Evolutionary conservation across 2,329 filamentous ascomycete genomes (phyloP).

Genomic region (Penicillium expansum): DNA sequence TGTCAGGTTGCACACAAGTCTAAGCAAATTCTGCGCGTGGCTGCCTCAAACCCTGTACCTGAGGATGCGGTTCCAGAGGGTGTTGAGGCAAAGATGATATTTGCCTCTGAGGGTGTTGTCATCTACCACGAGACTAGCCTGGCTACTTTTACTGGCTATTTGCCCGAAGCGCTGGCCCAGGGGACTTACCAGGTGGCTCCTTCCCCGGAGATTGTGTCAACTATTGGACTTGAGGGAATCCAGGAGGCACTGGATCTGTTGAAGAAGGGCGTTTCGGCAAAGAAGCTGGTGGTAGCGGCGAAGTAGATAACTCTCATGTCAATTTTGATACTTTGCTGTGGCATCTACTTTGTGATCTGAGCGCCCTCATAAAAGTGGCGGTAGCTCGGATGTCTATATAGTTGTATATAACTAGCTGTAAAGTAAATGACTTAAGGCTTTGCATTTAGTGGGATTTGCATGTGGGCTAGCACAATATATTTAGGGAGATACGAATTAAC

Average conservation of each 20-base stretch:
- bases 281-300: too few species aligned
- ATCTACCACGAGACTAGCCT: background rate
- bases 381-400: background rate
- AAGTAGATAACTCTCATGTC: background rate
- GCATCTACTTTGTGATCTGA: too few species aligned
- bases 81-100: background rate
- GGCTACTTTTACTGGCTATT: background rate
- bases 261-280: too few species aligned
- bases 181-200: too few species aligned
- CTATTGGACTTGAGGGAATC: too few species aligned
- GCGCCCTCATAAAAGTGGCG: background rate
- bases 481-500: too few species aligned
- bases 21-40: too few species aligned
- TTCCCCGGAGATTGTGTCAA: too few species aligned
- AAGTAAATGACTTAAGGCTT: background rate
- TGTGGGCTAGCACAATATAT: background rate
- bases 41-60: too few species aligned
- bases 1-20: too few species aligned
- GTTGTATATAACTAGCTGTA: background rate
- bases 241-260: too few species aligned
- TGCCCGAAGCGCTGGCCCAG: background rate
- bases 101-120: background rate
- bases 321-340: background rate
- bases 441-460: background rate
- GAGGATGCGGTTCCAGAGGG: background rate